Evolutionary conservation across 345 rosid genomes (phyloP), one percentile per base, ranked within the genome.

Genomic region (Melaleuca quinquenervia): DNA sequence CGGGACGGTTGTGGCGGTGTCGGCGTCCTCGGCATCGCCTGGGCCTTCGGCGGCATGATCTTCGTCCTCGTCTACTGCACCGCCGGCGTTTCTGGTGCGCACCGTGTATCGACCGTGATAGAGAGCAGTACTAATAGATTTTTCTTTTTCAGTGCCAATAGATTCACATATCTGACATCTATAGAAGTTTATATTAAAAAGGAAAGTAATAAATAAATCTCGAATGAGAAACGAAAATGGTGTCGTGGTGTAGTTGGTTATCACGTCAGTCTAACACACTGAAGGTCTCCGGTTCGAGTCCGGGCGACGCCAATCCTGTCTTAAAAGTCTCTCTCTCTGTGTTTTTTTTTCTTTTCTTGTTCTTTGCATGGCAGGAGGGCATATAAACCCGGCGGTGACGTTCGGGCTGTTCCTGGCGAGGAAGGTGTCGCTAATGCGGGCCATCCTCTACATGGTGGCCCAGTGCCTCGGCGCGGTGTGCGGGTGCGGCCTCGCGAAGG

Each of bases 191-290:
- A 5, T 32, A 41, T 32, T 0, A 3, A 58, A 1, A 13, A 6
- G 0, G 3, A n/a, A n/a, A 8, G 0, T 0, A 0, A 4, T 16
- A 32, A 2, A 41, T 41, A 0, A 7, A 36, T 70, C 16, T 16
- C 24, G 13, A 0, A 2, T 8, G 24, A 0, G 3, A 1, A 70
- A 0, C 13, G 26, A 41, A 36, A 45, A 8, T 16, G 98, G 98
- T 94, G 90, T 95, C 96, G 95, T 95, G 98, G 98, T 96, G 96
- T 94, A 94, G 98, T 94, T 94, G 98, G 98, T 94, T 95, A 96
- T 94, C 96, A 95, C 96, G 95, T 94, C 96, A 94, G 96, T 95
- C 95, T 94, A 94, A 94, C 98, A 94, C 99, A 94, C 94, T 94
- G 94, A 95, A 95, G 96, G 97, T 94, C 97, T 95, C 94, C 95